A percentile compares a stretch with the other conserved stretches of the same genome.
Conservation (phyloP, 805 yeast genomes). For the Metschnikowia chrysomelidarum region DNA sequence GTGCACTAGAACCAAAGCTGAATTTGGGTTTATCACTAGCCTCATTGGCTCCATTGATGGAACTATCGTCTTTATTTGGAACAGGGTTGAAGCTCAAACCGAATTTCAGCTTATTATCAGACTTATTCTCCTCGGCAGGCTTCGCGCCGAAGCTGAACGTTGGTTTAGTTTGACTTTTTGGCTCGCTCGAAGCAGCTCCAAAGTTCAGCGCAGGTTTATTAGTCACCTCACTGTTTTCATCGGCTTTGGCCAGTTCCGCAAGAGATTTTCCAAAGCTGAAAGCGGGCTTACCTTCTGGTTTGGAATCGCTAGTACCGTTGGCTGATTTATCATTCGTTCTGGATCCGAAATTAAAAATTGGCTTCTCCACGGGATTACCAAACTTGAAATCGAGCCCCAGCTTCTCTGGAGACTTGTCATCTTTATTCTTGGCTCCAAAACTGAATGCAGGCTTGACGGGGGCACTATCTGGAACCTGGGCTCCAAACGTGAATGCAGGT, state of each 20-base stretch:
- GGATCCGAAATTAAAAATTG: conserved; percentile 6
- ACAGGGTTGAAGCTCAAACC: not conserved
- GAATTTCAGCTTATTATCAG: conserved; percentile 1
- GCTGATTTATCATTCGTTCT: not conserved
- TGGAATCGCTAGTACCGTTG: not conserved
- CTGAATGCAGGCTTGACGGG: not conserved
- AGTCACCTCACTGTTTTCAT: not conserved
- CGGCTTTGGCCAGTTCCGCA: not conserved
- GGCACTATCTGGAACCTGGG: not conserved
- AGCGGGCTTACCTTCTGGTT: not conserved
- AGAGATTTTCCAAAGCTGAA: conserved; percentile 1
- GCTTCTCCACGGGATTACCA: not conserved
- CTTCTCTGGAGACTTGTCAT: no score
- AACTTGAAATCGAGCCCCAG: not conserved
- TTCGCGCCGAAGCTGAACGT: conserved; percentile 11
- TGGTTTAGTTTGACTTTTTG: conserved; percentile 3
- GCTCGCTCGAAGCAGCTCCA: conserved; percentile 7
- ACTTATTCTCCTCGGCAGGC: not conserved
- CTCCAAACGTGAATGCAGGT: conserved; percentile 7
- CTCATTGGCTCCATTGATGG: conserved; percentile 3
- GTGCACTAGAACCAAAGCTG: not conserved
- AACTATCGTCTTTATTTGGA: not conserved
- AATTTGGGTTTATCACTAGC: conserved; percentile 2
- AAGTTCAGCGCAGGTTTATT: conserved; percentile 3
- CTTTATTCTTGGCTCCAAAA: not conserved